phyloP scores from a whole-genome alignment of 108 stramenopile species.

The Nitzschia sp. region DNA sequence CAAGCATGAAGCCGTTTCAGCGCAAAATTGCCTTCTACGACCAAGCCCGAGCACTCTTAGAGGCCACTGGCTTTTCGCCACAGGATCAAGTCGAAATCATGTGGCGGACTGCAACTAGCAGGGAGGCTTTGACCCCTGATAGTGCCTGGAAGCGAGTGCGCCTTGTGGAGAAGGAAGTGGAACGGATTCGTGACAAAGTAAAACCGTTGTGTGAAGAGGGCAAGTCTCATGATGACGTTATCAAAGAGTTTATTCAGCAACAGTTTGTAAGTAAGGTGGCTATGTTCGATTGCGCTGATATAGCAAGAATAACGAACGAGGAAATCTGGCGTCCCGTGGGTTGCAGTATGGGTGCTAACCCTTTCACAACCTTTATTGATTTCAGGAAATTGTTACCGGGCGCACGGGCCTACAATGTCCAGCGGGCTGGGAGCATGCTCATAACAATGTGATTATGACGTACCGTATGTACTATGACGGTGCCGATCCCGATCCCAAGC shows the following conservation, averaged over 20 bases:
- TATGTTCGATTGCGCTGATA: not conserved
- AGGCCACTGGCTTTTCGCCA: slow-evolving; percentile 34
- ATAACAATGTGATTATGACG: slow-evolving; percentile 51
- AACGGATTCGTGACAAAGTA: slow-evolving; percentile 28
- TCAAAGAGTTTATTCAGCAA: slow-evolving; percentile 37
- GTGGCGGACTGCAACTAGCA: slow-evolving; percentile 61
- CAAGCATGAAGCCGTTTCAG: slow-evolving; percentile 57
- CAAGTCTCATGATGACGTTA: slow-evolving; percentile 40
- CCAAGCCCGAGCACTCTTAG: slow-evolving; percentile 44
- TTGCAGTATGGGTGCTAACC: not conserved
- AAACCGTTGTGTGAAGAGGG: slow-evolving; percentile 33
- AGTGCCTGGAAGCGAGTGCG: slow-evolving; percentile 53
- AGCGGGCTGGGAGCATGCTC: slow-evolving; percentile 27
- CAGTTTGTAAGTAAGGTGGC: slow-evolving; percentile 15
- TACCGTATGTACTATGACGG: slow-evolving; percentile 68
- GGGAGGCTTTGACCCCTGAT: slow-evolving; percentile 48
- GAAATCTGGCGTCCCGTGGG: not conserved
- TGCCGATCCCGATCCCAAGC: slow-evolving; percentile 32
- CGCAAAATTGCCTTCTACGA: slow-evolving; percentile 54
- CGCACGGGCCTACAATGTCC: slow-evolving; percentile 7
- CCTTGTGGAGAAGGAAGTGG: slow-evolving; percentile 42
- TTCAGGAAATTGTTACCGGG: slow-evolving; percentile 14
- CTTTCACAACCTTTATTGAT: no score
- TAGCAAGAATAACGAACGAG: not conserved
- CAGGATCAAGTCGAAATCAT: slow-evolving; percentile 55